Conservation (phyloP, 768 basidiomycete species). For the Tremella fuciformis region DNA sequence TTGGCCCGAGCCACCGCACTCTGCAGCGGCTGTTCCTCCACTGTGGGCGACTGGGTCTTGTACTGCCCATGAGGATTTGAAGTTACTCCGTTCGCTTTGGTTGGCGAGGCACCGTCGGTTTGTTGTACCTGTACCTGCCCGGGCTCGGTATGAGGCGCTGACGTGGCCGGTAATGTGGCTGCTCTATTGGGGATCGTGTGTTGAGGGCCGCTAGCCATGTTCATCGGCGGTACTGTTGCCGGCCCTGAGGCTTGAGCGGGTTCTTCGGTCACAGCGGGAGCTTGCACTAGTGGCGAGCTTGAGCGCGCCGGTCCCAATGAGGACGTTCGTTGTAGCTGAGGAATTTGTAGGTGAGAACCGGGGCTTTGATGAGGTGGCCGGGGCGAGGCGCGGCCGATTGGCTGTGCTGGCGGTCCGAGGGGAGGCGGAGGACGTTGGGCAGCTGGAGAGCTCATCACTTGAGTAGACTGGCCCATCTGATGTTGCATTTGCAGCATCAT, state of each 20-base stretch:
- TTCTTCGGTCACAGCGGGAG: not conserved
- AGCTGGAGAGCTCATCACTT: not conserved
- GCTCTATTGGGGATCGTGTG: not conserved
- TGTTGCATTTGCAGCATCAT: slow-evolving; percentile 5
- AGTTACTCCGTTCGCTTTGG: not conserved
- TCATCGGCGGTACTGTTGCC: not conserved
- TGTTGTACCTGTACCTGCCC: not conserved
- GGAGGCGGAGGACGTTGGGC: slow-evolving; percentile 3
- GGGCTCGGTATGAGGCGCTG: not conserved
- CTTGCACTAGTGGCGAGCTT: not conserved
- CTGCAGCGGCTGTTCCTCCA: not conserved
- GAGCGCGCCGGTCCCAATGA: not conserved
- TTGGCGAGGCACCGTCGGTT: not conserved
- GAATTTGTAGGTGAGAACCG: slow-evolving; percentile 1
- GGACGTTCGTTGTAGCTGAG: not conserved
- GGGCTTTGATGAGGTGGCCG: slow-evolving; percentile 2
- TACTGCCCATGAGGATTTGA: not conserved
- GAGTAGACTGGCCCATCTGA: not conserved
- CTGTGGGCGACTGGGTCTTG: not conserved
- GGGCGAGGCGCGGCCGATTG: not conserved
- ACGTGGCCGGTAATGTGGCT: not conserved
- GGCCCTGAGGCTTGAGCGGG: not conserved
- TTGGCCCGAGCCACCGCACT: slow-evolving; percentile 1
- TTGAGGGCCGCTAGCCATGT: not conserved
- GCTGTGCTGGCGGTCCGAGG: not conserved